Evolutionary conservation across 257 asterid genomes (phyloP).

Genomic region (Ballota nigra): DNA sequence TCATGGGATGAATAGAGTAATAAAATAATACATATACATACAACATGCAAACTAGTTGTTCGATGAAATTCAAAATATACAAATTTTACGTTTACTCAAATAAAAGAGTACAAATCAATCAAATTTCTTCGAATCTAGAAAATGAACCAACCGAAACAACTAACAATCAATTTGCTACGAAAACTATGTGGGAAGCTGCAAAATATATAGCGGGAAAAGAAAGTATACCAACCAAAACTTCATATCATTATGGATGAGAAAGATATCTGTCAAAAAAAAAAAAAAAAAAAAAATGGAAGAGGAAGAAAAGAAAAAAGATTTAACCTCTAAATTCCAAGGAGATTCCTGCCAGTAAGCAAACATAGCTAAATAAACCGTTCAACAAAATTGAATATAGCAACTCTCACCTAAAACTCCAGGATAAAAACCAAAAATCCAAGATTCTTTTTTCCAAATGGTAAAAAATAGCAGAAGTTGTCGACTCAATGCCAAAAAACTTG

Average conservation of each 20-base stretch:
- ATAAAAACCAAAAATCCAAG: background rate
- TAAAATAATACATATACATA: no score
- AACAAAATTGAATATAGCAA: background rate
- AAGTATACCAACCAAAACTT: background rate
- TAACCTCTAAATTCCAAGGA: conserved; percentile 5
- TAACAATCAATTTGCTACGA: background rate
- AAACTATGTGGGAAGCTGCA: background rate
- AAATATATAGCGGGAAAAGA: background rate
- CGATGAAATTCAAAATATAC: background rate
- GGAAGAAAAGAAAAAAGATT: background rate
- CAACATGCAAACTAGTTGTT: no score
- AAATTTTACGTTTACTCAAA: background rate
- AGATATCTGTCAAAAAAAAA: no score
- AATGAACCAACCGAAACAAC: background rate
- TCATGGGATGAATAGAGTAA: no score
- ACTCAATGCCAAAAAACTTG: conserved; percentile 6
- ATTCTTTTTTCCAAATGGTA: conserved; percentile 5
- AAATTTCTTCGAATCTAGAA: background rate
- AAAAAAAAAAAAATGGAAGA: no score
- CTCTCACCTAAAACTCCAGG: conserved; percentile 21
- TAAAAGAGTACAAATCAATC: background rate
- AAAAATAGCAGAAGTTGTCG: background rate
- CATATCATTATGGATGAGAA: background rate
- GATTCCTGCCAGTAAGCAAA: conserved; percentile 6
- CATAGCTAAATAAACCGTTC: background rate